Conservation (phyloP, 306 rosid species). For the cucumber (Cucumis sativus) region Cucumber_9930_V3 NC_026655.2:18635001-18635500, state of each 20-base stretch:
- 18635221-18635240: neutral
- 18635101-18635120: conserved; percentile 3
- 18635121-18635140: conserved; percentile 8
- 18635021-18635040: no score
- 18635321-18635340: neutral
- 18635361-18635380: neutral
- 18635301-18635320: neutral
- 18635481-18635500: neutral
- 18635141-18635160: conserved; percentile 1
- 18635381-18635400: neutral
- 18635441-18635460: neutral
- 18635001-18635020: no score
- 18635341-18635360: neutral
- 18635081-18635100: neutral
- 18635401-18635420: neutral
- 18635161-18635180: neutral
- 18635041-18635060: neutral
- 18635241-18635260: neutral
- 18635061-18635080: neutral
- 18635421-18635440: neutral
- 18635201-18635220: neutral
- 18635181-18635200: neutral
- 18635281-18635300: neutral
- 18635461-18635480: neutral
- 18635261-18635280: neutral